Evolutionary conservation across 164 flowering plant species (phyloP).

Genomic region (Stephania japonica): DNA sequence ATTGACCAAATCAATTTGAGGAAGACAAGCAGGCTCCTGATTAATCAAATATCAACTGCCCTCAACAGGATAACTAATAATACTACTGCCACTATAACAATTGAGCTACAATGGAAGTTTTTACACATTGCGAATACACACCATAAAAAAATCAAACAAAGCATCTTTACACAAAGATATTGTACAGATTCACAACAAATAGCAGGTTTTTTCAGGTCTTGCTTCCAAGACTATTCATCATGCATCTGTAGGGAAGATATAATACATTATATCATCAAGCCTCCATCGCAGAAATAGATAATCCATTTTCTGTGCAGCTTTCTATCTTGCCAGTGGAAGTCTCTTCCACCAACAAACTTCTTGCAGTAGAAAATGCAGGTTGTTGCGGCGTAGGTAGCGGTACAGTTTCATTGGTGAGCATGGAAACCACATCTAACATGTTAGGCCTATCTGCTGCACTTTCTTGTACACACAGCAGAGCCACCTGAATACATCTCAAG

Average conservation of each 20-base stretch:
- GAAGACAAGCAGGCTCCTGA: too few relatives aligned
- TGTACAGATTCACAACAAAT: background rate
- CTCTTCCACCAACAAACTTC: background rate
- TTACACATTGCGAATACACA: background rate
- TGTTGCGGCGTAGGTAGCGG: background rate
- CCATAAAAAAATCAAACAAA: too few relatives aligned
- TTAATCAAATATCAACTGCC: too few relatives aligned
- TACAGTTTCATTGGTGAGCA: constrained; percentile 3
- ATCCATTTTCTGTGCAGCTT: background rate
- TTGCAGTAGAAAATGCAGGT: background rate
- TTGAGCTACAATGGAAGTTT: background rate
- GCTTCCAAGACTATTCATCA: background rate
- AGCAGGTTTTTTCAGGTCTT: background rate
- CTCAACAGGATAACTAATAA: too few relatives aligned
- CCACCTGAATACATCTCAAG: constrained; percentile 6
- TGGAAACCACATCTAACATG: constrained; percentile 6
- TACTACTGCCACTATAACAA: too few relatives aligned
- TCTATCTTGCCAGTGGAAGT: background rate
- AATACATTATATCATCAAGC: background rate
- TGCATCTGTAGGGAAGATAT: too few relatives aligned
- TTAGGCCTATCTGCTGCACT: constrained; percentile 1
- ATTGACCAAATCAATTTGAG: too few relatives aligned
- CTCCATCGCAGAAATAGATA: background rate
- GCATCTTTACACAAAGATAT: too few relatives aligned
- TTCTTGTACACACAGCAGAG: constrained; percentile 7